These are phyloP conservation scores for Pyricularia pennisetigena DNA, from an alignment of 2,329 filamentous ascomycete species.

Conservation along the genomic window DNA sequence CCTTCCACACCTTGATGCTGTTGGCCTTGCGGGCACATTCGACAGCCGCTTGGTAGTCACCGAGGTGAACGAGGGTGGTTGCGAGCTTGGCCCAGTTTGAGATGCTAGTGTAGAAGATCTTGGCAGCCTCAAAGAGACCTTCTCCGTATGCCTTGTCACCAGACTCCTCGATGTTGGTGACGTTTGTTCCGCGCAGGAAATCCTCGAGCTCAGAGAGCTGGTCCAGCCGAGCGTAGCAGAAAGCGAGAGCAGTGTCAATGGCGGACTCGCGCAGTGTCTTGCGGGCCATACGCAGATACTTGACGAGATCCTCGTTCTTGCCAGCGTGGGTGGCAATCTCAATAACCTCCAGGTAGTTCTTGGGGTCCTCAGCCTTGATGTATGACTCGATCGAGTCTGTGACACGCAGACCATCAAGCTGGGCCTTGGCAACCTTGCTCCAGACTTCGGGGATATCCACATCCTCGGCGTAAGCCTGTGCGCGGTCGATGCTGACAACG, in stretches of 20 bases:
- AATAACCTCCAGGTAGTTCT: slow-evolving; percentile 92
- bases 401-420: slow-evolving; percentile 89
- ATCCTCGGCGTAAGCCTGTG: slow-evolving; percentile 89
- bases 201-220: slow-evolving; percentile 91
- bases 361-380: slow-evolving; percentile 86
- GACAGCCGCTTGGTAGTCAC: slow-evolving; percentile 94
- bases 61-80: slow-evolving; percentile 92
- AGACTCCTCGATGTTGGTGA: slow-evolving; percentile 90
- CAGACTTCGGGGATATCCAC: slow-evolving; percentile 92
- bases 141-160: slow-evolving; percentile 97
- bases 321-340: slow-evolving; percentile 91
- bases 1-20: slow-evolving; percentile 98
- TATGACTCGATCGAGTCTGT: slow-evolving; percentile 93
- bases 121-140: slow-evolving; percentile 88
- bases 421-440: slow-evolving; percentile 97
- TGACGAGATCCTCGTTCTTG: slow-evolving; percentile 96
- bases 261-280: slow-evolving; percentile 91
- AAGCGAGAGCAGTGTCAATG: slow-evolving; percentile 88
- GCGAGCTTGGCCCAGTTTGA: slow-evolving; percentile 99
- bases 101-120: slow-evolving; percentile 97
- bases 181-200: slow-evolving; percentile 86
- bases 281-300: slow-evolving; percentile 91
- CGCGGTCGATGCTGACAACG: slow-evolving; percentile 94
- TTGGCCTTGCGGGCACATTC: slow-evolving; percentile 98
- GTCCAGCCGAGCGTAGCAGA: slow-evolving; percentile 85